Evolutionary conservation across 2,329 filamentous ascomycete species (phyloP), one percentile per base, ranked within the genome.

Genomic region (Fusarium nodosum): DNA sequence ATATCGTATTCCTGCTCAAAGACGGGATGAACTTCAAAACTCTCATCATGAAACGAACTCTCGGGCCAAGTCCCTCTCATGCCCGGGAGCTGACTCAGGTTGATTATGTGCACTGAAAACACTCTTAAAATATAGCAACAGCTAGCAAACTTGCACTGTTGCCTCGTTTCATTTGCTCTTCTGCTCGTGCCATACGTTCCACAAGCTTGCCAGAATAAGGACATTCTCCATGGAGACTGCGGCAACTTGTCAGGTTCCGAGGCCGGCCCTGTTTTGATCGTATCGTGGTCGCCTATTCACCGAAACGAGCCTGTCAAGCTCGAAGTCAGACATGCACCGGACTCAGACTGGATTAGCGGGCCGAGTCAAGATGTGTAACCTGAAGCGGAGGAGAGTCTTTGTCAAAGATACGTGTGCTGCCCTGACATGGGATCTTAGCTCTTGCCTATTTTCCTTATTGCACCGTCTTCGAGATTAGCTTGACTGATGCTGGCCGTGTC

Each of bases 391-490:
- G 61, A 53, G 36, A 30, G 45, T 53, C 63, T 47, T 45, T 60
- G 64, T 57, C 59, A 66, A 57, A 54, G 59, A 60, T 45, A 42
- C 34, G 31, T 68, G 68, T 74, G 63, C 55, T 47, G 62, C 73
- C 56, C 31, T 55, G 56, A 42, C 50, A 59, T 65, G 52, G 60
- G 64, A 53, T 59, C 59, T 59, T 30, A 68, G 62, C 54, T 60
- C 46, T 65, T 69, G 31, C 46, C 41, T 62, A 66, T 67, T 65
- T 53, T 68, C 55, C 65, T 65, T 44, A 72, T 75, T 66, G 44
- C 68, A 75, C 73, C 46, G 67, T 73, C 72, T 75, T 75, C 71
- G 73, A 75, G 65, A 70, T 69, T 67, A 72, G 61, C 69, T 71
- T 74, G 72, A 58, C 60, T 67, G 56, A 66, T 56, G 64, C 53